A percentile compares a stretch with the other conserved stretches of the same genome.
Conservation (phyloP, 148 eudicot species). For the Cornus florida region DNA sequence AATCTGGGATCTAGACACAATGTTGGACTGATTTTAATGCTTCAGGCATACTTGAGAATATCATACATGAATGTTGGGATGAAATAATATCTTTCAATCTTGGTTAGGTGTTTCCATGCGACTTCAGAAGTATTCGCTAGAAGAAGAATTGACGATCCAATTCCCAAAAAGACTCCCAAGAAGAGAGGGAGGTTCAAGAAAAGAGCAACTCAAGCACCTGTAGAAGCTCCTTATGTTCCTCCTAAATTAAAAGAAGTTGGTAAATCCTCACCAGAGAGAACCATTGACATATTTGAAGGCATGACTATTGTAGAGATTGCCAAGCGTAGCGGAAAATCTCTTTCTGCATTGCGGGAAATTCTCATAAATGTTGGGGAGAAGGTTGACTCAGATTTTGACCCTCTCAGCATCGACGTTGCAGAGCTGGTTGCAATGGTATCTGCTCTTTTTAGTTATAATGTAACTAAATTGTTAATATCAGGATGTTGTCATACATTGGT, state of each 20-base stretch:
- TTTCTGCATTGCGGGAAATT: slow-evolving; percentile 55
- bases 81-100: background rate
- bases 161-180: slow-evolving; percentile 47
- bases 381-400: slow-evolving; percentile 79
- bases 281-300: slow-evolving; percentile 89
- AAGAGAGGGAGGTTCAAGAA: slow-evolving; percentile 60
- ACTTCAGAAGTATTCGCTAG: slow-evolving; percentile 42
- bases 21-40: background rate
- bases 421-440: slow-evolving; percentile 92
- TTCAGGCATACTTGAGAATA: background rate
- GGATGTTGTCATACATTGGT: background rate
- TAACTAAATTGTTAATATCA: background rate
- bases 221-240: slow-evolving; percentile 80
- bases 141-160: slow-evolving; percentile 33
- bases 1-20: background rate
- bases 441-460: slow-evolving; percentile 9
- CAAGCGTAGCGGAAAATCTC: slow-evolving; percentile 67
- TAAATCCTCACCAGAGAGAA: slow-evolving; percentile 52
- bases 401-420: slow-evolving; percentile 79
- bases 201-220: slow-evolving; percentile 60
- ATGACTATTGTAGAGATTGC: slow-evolving; percentile 84
- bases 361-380: slow-evolving; percentile 80
- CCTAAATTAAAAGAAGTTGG: slow-evolving; percentile 43
- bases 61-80: background rate
- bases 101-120: slow-evolving; percentile 63